These are phyloP conservation scores for Pythium insidiosum DNA, from an alignment of 352 stramenopile species.

Conservation along the genomic window DNA sequence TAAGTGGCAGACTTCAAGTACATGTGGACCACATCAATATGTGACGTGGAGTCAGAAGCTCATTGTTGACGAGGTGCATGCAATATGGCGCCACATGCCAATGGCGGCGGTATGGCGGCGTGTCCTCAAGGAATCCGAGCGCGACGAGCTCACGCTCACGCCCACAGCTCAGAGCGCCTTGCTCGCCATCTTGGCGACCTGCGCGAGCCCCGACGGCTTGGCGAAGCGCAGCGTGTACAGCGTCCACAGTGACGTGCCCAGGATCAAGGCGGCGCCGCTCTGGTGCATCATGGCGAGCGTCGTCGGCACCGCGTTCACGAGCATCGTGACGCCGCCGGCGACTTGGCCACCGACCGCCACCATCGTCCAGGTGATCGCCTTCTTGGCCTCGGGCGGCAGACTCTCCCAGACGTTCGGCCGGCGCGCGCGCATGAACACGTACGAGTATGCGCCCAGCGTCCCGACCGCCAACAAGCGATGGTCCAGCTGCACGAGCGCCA, in stretches of 20 bases:
- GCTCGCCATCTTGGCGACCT: slow-evolving; percentile 10
- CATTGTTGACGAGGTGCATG: no score
- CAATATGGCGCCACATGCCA: no score
- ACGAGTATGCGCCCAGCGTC: slow-evolving; percentile 58
- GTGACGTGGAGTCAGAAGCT: no score
- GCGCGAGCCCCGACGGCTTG: slow-evolving; percentile 25
- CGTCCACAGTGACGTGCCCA: slow-evolving; percentile 59
- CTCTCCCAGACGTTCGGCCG: slow-evolving; percentile 58
- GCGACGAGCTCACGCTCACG: no score
- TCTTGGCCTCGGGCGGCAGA: slow-evolving; percentile 51
- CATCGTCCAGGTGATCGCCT: slow-evolving; percentile 43
- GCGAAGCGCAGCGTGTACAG: slow-evolving; percentile 59
- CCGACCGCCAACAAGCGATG: slow-evolving; percentile 90
- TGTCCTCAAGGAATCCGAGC: no score
- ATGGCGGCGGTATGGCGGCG: no score
- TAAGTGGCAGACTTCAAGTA: no score
- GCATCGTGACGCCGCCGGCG: slow-evolving; percentile 88
- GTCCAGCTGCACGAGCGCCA: slow-evolving; percentile 94
- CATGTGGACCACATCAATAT: no score
- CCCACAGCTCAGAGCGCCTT: slow-evolving; percentile 16
- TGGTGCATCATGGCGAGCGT: slow-evolving; percentile 91
- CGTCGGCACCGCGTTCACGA: slow-evolving; percentile 94
- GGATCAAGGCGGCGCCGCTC: slow-evolving; percentile 35
- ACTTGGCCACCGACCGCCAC: slow-evolving; percentile 70
- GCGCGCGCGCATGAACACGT: slow-evolving; percentile 43